Base-by-base conservation (phyloP, 352 stramenopile genomes). In the Pythium apleroticum region DNA sequence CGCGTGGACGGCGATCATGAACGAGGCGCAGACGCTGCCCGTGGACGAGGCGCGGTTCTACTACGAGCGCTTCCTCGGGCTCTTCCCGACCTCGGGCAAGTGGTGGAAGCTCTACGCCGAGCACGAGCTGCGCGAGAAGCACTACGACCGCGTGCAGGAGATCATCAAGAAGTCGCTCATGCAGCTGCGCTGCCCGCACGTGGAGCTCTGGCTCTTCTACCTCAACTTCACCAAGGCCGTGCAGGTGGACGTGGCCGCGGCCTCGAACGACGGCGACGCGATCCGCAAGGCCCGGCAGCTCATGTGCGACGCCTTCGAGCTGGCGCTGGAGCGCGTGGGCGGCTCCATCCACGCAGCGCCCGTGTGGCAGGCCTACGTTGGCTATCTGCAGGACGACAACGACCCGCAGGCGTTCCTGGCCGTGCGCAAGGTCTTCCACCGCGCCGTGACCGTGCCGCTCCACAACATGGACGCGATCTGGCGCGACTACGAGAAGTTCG, bases 141-240 rank as follows among this genome's bases (percentile, higher is more conserved):
- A 96, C 48, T 93, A 93, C 54, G 83, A 94, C 52, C 85, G 85
- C 56, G 88, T 95, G 22, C 88, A 93, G 60, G 83, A 88, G 57
- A 91, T 96, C 68, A 92, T 96, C 53, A 89, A 91, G 68, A 93
- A 91, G 71, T 92, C 86, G 59, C 80, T 96, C 31, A 91, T 94
- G 79, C 76, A 93, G 71, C 62, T 94, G 46, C 80, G 86, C 20
- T 93, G 84, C 56, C 86, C 84, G 24, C 72, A 94, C 50, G 74
- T 96, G 52, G 88, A 96, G 17, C 74, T 96, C 19, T 96, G 88
- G 88, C 73, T 84, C 4, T 95, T 96, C 52, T 96, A 96, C 69
- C 72, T 96, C 30, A 86, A 88, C 65, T 95, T 96, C 57, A 94
- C 86, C 30, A 93, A 93, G 61, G 84, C 91, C 52, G 84, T 89